A percentile compares a stretch with the other conserved stretches of the same genome.
Evolutionary conservation across 2,329 filamentous ascomycete species (phyloP).

Genomic region (Paracamarosporium sp.): DNA sequence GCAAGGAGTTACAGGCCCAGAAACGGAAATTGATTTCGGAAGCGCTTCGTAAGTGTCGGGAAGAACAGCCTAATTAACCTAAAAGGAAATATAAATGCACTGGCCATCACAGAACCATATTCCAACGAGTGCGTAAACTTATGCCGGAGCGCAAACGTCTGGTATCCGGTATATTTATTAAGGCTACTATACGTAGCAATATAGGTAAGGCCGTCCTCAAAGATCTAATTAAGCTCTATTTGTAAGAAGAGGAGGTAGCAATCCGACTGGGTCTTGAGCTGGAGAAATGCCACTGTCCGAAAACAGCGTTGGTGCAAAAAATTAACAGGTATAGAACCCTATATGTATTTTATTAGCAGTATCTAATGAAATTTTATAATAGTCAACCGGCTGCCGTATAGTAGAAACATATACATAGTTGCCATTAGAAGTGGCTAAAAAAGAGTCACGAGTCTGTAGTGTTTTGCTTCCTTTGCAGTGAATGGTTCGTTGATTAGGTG

Average conservation of each 20-base stretch:
- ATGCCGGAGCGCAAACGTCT: neutral
- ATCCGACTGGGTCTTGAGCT: neutral
- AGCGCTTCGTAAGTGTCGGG: neutral
- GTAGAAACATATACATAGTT: constrained; percentile 11
- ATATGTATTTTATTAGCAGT: neutral
- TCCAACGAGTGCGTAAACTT: neutral
- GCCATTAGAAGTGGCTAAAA: constrained; percentile 7
- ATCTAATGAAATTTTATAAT: neutral
- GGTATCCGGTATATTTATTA: neutral
- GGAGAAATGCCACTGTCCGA: neutral
- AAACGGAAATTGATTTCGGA: neutral
- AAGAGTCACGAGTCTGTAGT: constrained; percentile 5
- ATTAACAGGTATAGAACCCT: neutral
- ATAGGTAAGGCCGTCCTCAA: neutral
- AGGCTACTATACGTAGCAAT: neutral
- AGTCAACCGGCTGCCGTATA: constrained; percentile 4
- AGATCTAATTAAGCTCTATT: neutral
- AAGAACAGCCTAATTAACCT: neutral
- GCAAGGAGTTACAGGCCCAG: neutral
- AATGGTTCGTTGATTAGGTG: neutral
- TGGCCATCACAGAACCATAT: neutral
- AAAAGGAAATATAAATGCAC: neutral
- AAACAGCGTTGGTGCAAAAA: neutral
- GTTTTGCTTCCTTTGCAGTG: constrained; percentile 11
- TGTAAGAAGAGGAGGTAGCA: neutral